These are phyloP conservation scores for Adiantum capillusveneris DNA, from an alignment of 75 land plant species.

Conservation along the genomic window DNA sequence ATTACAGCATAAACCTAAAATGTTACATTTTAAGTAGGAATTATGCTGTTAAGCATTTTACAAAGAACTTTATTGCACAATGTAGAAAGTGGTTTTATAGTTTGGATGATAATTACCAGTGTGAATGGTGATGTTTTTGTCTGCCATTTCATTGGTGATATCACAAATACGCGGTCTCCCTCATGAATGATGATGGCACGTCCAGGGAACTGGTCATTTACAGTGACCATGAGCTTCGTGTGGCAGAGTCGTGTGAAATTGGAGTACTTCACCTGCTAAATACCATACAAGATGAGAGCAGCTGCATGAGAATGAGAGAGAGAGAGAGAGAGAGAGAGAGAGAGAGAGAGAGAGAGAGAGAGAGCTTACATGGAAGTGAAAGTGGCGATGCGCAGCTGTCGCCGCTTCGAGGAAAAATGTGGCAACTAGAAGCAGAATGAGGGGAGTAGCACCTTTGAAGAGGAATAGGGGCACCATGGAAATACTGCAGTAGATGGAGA, in stretches of 20 bases:
- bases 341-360: conserved; percentile 5
- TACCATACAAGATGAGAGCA: background rate
- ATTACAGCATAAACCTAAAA: too few species aligned
- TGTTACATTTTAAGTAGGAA: too few species aligned
- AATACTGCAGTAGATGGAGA: too few species aligned
- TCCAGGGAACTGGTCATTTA: conserved; percentile 58
- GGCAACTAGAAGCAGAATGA: too few species aligned
- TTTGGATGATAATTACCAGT: conserved; percentile 32
- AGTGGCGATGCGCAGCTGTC: too few species aligned
- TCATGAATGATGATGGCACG: conserved; percentile 50
- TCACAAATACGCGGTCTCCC: conserved; percentile 45
- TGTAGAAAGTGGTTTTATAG: background rate
- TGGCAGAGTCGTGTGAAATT: conserved; percentile 48
- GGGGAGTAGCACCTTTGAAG: too few species aligned
- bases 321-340: background rate
- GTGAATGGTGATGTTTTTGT: conserved; percentile 44
- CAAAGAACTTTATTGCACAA: too few species aligned
- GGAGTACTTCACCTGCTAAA: conserved; percentile 38
- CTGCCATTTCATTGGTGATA: conserved; percentile 36
- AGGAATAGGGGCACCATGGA: too few species aligned
- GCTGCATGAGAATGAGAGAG: too few species aligned
- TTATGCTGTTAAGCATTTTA: too few species aligned
- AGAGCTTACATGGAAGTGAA: too few species aligned
- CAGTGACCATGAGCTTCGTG: conserved; percentile 44
- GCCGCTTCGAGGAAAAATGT: too few species aligned